Evolutionary conservation across 2,329 filamentous ascomycete species (phyloP).

Genomic region (Neopestalotiopsis rosae): DNA sequence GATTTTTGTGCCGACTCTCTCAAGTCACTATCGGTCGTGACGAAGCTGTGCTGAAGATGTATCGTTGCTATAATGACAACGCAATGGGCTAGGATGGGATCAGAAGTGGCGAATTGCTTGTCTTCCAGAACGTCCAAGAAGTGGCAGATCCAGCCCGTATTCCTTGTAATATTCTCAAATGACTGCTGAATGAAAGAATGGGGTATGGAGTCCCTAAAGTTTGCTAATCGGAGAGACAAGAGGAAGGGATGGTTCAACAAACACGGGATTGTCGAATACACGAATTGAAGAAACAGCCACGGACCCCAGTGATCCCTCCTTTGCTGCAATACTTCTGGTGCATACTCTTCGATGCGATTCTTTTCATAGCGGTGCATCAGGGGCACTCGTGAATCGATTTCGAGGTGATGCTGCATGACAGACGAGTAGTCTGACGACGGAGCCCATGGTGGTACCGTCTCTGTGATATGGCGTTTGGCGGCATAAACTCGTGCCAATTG

Average conservation of each 20-base stretch:
- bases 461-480: not conserved
- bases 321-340: not conserved
- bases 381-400: constrained; percentile 1
- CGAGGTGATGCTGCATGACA: not conserved
- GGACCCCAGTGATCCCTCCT: not conserved
- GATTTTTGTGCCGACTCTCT: not conserved
- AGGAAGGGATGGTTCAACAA: constrained; percentile 4
- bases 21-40: not conserved
- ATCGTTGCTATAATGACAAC: constrained; percentile 2
- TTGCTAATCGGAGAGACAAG: not conserved
- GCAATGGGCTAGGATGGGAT: not conserved
- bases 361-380: not conserved
- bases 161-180: not conserved
- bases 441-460: not conserved
- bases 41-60: constrained; percentile 3
- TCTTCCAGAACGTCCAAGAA: constrained; percentile 1
- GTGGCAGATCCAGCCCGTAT: constrained; percentile 2
- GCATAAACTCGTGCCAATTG: not conserved
- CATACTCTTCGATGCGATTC: not conserved
- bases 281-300: not conserved
- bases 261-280: constrained; percentile 4
- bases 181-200: constrained; percentile 1
- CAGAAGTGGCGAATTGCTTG: not conserved
- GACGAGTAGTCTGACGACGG: not conserved
- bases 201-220: not conserved